Conservation (phyloP, 139 green algal genomes). For the Haematococcus sp. region DNA sequence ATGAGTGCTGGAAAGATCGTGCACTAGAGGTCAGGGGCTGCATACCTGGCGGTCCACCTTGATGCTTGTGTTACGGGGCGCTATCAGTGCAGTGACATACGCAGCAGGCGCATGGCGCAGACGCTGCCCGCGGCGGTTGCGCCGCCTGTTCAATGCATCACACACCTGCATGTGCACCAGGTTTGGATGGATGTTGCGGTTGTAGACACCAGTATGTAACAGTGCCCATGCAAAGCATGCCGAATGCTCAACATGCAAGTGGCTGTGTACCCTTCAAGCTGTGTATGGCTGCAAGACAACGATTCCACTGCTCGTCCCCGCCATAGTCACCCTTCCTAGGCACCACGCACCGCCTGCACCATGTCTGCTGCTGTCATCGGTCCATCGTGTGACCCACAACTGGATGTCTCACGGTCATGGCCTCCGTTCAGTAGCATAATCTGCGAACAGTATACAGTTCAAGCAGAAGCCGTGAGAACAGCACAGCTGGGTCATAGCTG, state of each 20-base stretch:
- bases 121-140: conserved; percentile 28
- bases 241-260: too few species aligned
- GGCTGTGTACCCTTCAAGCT: too few species aligned
- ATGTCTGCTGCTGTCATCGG: conserved; percentile 88
- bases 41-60: conserved; percentile 52
- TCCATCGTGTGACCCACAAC: conserved; percentile 32
- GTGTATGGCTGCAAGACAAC: too few species aligned
- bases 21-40: too few species aligned
- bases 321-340: not conserved
- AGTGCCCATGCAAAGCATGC: too few species aligned
- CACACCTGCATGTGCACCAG: conserved; percentile 17
- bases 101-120: conserved; percentile 52
- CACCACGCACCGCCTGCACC: conserved; percentile 56
- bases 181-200: too few species aligned
- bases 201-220: too few species aligned
- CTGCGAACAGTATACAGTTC: too few species aligned
- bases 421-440: conserved; percentile 94
- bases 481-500: too few species aligned
- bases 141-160: conserved; percentile 68
- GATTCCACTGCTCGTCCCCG: too few species aligned
- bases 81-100: conserved; percentile 79
- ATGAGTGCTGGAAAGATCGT: too few species aligned
- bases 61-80: conserved; percentile 63
- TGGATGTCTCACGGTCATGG: conserved; percentile 87
- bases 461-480: too few species aligned